Evolutionary conservation across 2,329 filamentous ascomycete species (phyloP), one percentile per base, ranked within the genome.

Genomic region (Apiospora malaysiana): DNA sequence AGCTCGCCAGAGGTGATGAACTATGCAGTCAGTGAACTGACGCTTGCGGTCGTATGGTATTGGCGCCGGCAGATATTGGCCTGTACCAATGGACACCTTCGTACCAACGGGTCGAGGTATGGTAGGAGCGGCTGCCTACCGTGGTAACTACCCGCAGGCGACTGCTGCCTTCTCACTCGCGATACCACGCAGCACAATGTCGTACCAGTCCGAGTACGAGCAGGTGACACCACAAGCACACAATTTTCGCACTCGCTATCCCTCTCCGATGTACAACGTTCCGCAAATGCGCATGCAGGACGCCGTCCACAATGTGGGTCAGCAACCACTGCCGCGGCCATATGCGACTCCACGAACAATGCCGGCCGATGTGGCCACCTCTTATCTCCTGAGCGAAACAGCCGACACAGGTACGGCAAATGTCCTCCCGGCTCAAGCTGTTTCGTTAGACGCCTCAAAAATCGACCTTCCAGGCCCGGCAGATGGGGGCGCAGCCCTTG

Each of bases 231-330:
- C 88, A 16, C 10, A 45, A 45, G 10, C 42, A 18, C 42, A 45
- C 10, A 14, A 45, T 45, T 16, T 16, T 45, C 10, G 42, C 42
- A 5, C 42, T 6, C 32, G 32, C 10, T 45, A 85, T 77, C 82
- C 90, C 69, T 89, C 89, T 74, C 90, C 95, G 85, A 91, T 96
- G 88, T 97, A 97, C 85, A 91, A 91, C 83, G 92, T 95, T 77
- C 85, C 87, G 78, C 90, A 91, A 79, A 85, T 89, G 77, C 85
- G 84, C 72, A 83, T 86, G 74, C 88, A 89, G 82, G 85, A 84
- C 83, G 81, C 89, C 84, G 86, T 92, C 83, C 97, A 97, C 84
- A 93, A 95, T 81, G 85, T 90, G 79, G 89, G 91, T 79, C 88
- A 91, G 83, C 91, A 91, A 79, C 97, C 94, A 84, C 88, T 91